These are phyloP conservation scores for Beauveria sp. DNA, from an alignment of 2,329 filamentous ascomycete species.

Conservation along the genomic window DNA sequence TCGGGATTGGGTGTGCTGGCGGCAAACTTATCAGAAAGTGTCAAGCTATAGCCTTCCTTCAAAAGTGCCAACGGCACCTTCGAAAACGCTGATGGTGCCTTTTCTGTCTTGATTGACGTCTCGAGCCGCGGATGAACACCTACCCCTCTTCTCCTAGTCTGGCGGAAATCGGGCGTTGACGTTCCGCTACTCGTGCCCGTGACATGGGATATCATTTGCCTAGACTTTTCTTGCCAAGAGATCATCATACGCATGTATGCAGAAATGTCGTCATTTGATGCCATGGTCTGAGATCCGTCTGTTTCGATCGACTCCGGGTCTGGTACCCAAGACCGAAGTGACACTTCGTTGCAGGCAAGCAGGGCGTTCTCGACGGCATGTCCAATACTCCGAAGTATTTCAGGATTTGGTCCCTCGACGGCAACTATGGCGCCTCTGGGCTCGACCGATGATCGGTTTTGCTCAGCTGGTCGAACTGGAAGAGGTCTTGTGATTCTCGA, in stretches of 20 bases:
- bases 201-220: constrained; percentile 55
- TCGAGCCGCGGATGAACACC: constrained; percentile 9
- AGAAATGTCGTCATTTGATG: constrained; percentile 35
- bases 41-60: constrained; percentile 71
- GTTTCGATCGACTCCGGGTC: constrained; percentile 18
- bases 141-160: constrained; percentile 10
- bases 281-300: constrained; percentile 14
- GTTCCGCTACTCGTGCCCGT: constrained; percentile 20
- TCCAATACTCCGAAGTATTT: constrained; percentile 49
- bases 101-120: constrained; percentile 9
- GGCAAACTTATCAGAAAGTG: constrained; percentile 68
- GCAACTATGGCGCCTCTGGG: constrained; percentile 73
- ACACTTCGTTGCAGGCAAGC: constrained; percentile 30
- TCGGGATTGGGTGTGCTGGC: constrained; percentile 67
- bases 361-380: constrained; percentile 59
- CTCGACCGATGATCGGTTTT: constrained; percentile 26
- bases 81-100: background rate
- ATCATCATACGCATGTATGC: constrained; percentile 62
- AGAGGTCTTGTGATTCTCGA: constrained; percentile 68
- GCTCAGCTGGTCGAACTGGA: constrained; percentile 24
- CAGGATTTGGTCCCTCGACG: constrained; percentile 63
- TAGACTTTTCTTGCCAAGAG: constrained; percentile 68
- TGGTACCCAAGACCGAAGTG: constrained; percentile 38
- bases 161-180: constrained; percentile 1
- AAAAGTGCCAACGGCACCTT: constrained; percentile 65